Conservation (phyloP, 768 basidiomycete genomes). For the Mycena albidolilacea region DNA sequence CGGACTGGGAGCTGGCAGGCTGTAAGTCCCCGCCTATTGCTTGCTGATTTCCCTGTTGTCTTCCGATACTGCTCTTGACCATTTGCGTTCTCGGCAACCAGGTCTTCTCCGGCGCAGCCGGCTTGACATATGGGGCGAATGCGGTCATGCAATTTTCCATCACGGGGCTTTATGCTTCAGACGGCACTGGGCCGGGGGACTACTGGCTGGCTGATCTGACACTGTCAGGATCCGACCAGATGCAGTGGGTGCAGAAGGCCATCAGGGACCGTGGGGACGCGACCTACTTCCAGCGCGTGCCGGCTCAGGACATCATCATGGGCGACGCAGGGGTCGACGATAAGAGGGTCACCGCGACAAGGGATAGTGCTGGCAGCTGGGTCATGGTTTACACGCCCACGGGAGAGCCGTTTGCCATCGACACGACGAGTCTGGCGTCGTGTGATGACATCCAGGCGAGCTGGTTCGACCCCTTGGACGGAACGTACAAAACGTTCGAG, state of each 20-base stretch:
- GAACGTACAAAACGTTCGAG: slow-evolving; percentile 3
- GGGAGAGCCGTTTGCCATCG: slow-evolving; percentile 9
- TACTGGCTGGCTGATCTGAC: slow-evolving; percentile 5
- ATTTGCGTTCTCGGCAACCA: slow-evolving; percentile 6
- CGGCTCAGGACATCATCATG: slow-evolving; percentile 15
- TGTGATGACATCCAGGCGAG: slow-evolving; percentile 3
- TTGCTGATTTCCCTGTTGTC: background rate
- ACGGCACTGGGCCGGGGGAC: slow-evolving; percentile 4
- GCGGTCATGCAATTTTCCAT: slow-evolving; percentile 11
- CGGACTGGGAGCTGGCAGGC: slow-evolving; percentile 11
- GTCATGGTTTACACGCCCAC: slow-evolving; percentile 14
- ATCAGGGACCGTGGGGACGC: slow-evolving; percentile 8
- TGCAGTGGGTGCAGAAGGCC: slow-evolving; percentile 5
- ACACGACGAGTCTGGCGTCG: slow-evolving; percentile 10
- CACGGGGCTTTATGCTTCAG: slow-evolving; percentile 2
- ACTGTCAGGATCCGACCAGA: slow-evolving; percentile 9
- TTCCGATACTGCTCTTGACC: slow-evolving; percentile 7
- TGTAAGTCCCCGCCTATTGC: slow-evolving; percentile 8
- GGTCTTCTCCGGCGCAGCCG: slow-evolving; percentile 13
- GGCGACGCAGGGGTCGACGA: slow-evolving; percentile 13
- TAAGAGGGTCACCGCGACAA: slow-evolving; percentile 8
- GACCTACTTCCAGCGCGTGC: slow-evolving; percentile 10
- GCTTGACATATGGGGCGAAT: slow-evolving; percentile 11
- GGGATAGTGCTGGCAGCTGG: slow-evolving; percentile 13
- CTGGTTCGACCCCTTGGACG: slow-evolving; percentile 10